Evolutionary conservation across 1,284 basidiomycete genomes (phyloP).

Genomic region (Psilocybe mexicana): DNA sequence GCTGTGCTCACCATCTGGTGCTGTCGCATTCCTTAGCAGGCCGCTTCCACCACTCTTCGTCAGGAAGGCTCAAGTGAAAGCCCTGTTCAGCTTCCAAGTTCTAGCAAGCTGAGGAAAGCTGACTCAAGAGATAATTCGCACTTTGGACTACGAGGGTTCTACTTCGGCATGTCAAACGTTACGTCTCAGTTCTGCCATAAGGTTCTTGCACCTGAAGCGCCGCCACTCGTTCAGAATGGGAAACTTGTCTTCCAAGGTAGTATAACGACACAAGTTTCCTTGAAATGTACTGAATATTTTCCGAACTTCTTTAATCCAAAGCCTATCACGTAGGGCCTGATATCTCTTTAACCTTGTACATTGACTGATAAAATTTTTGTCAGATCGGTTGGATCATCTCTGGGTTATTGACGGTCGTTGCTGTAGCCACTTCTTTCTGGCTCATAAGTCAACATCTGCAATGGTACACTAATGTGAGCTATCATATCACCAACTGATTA

Average conservation of each 20-base stretch:
- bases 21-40: too few relatives aligned
- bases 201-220: constrained; percentile 41
- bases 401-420: constrained; percentile 59
- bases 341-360: constrained; percentile 2
- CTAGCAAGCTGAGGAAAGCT: neutral
- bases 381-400: constrained; percentile 76
- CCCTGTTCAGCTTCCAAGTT: neutral
- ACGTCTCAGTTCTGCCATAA: constrained; percentile 37
- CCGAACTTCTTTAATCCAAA: constrained; percentile 19
- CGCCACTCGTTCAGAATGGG: constrained; percentile 63
- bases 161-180: constrained; percentile 16
- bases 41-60: neutral
- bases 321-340: constrained; percentile 48
- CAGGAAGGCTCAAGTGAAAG: neutral
- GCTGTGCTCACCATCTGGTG: too few relatives aligned
- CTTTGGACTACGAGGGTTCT: neutral
- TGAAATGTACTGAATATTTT: neutral
- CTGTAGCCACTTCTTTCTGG: constrained; percentile 65
- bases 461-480: constrained; percentile 69
- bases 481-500: neutral
- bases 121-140: too few relatives aligned
- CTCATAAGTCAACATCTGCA: constrained; percentile 70
- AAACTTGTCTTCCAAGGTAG: constrained; percentile 58
- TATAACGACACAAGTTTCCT: constrained; percentile 25
- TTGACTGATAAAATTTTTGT: neutral